These are phyloP conservation scores for Dendrocalamus latiflorus DNA, from an alignment of 202 grass and related monocot genomes.

Conservation along the genomic window DNA sequence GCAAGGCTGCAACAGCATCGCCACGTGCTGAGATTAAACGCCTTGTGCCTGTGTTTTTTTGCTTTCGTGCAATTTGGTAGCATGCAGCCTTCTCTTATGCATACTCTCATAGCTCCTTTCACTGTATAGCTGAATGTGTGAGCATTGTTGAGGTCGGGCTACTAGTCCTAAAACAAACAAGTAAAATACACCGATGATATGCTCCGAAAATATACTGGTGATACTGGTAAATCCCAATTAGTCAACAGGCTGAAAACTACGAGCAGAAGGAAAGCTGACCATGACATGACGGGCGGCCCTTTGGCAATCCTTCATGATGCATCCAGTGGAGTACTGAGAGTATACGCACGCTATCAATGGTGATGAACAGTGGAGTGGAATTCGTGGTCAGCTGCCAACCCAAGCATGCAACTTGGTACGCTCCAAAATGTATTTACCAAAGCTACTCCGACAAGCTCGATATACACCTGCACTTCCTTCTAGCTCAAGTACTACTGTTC, in stretches of 20 bases:
- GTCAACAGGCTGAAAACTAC: too few relatives aligned
- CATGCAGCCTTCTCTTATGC: neutral
- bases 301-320: neutral
- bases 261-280: too few relatives aligned
- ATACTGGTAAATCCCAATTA: too few relatives aligned
- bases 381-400: neutral
- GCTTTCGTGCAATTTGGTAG: neutral
- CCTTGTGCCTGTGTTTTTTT: neutral
- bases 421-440: neutral
- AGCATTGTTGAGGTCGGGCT: neutral
- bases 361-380: neutral
- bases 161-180: too few relatives aligned
- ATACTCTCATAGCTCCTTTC: neutral
- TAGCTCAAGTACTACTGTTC: neutral
- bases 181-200: too few relatives aligned
- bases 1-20: neutral
- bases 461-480: neutral
- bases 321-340: neutral
- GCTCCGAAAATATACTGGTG: too few relatives aligned
- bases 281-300: too few relatives aligned
- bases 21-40: conserved; percentile 30
- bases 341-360: neutral
- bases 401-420: neutral
- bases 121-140: neutral
- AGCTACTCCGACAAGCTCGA: neutral